Evolutionary conservation across 352 stramenopile species (phyloP), one percentile per base, ranked within the genome.

Genomic region (Phytophthora pluvialis): DNA sequence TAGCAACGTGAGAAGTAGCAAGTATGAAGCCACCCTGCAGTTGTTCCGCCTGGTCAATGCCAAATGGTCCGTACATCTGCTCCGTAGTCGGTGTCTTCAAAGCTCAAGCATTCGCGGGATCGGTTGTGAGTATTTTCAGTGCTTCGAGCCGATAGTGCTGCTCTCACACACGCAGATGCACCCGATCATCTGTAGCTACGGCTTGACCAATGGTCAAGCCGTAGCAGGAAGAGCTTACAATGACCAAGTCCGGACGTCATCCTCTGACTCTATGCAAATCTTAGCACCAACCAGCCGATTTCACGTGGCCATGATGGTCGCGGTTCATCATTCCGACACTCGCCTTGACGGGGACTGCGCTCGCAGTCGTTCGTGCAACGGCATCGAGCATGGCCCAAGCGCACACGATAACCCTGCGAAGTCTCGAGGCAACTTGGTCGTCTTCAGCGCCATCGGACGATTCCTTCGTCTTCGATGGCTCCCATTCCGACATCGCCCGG

Each of bases 401-500:
- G 9, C 29, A 53, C 26, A 62, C 60, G 18, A 55, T 49, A 3
- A 33, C 7, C 11, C 18, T 64, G 16, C 47, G 54, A 13, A 55
- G 54, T 56, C 54, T 70, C 4, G 47, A 60, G 28, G 49, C 36
- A 12, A 28, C 44, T n/a, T 36, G 31, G 2, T 7, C 31, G 10
- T 29, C 39, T n/a, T 28, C 39, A 12, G 11, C 26, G 26, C 15
- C 43, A 5, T 44, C 45, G 11, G 36, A 46, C 43, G 33, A 6
- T 3, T 66, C 53, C 2, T 77, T 78, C 35, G 36, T 47, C 12
- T 78, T 75, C 45, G 70, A 78, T 44, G 70, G 65, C n/a, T 54
- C 52, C 33, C 72, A 67, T 45, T 83, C 72, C 35, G 67, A 76
- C 48, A 64, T 78, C 16, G 71, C 71, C 3, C 62, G 60, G 35